Evolutionary conservation across 805 yeast species (phyloP).

Genomic region (Suhomyces pyralidae): DNA sequence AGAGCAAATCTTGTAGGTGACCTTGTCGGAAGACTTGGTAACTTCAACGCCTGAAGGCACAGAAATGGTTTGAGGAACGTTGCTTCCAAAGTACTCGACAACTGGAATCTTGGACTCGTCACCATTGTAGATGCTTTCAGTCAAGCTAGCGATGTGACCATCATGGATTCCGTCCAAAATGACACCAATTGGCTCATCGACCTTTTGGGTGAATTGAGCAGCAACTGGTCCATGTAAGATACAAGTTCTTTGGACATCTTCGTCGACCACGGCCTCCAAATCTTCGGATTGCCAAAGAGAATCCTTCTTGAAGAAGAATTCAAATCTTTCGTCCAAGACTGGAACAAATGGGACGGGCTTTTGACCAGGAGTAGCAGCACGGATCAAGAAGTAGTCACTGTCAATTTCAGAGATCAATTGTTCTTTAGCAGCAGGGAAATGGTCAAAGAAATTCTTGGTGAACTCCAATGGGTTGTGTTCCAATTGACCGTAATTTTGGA

Average conservation of each 20-base stretch:
- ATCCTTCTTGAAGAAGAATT: conserved; percentile 96
- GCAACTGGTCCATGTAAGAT: conserved; percentile 98
- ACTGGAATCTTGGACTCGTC: conserved; percentile 75
- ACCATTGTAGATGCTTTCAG: conserved; percentile 66
- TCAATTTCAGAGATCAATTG: conserved; percentile 95
- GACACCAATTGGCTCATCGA: conserved; percentile 89
- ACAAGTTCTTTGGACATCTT: conserved; percentile 98
- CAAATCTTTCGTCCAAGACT: conserved; percentile 88
- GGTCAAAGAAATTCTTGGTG: conserved; percentile 56
- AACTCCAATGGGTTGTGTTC: conserved; percentile 58
- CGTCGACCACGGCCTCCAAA: conserved; percentile 90
- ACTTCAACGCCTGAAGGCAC: conserved; percentile 35
- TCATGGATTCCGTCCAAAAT: conserved; percentile 86
- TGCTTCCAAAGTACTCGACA: conserved; percentile 86
- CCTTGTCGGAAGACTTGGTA: conserved; percentile 23
- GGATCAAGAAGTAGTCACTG: conserved; percentile 83
- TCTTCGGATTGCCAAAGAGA: conserved; percentile 99
- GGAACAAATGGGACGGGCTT: conserved; percentile 99
- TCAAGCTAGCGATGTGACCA: conserved; percentile 74
- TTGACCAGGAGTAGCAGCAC: conserved; percentile 79
- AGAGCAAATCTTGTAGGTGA: conserved; percentile 39
- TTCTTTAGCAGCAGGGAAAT: conserved; percentile 69
- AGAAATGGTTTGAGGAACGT: conserved; percentile 31
- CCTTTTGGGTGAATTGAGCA: conserved; percentile 82
- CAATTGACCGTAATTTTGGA: conserved; percentile 71